Conservation (phyloP, 495 filamentous ascomycete species). For the Pyrenula massariospora region DNA sequence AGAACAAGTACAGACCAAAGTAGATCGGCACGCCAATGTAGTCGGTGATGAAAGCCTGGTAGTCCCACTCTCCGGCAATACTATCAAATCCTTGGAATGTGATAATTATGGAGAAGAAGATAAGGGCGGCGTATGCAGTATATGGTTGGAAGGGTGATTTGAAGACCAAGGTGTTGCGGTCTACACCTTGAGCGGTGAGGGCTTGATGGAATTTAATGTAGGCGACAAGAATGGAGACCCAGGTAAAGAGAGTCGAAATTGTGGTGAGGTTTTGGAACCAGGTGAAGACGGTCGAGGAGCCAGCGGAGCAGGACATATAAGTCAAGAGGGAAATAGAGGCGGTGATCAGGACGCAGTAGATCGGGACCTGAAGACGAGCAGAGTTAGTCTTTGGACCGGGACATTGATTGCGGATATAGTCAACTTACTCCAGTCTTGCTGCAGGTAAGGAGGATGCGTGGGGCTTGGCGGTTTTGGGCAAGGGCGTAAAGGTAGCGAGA, state of each 20-base stretch:
- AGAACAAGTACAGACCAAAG: conserved; percentile 42
- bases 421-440: conserved; percentile 38
- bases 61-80: conserved; percentile 27
- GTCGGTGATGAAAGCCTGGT: conserved; percentile 40
- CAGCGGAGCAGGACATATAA: conserved; percentile 37
- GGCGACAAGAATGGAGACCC: conserved; percentile 46
- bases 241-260: conserved; percentile 49
- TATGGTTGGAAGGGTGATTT: conserved; percentile 49
- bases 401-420: too few relatives aligned
- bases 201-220: conserved; percentile 52
- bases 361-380: too few relatives aligned
- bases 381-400: too few relatives aligned
- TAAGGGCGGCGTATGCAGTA: conserved; percentile 45
- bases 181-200: conserved; percentile 45
- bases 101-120: conserved; percentile 38
- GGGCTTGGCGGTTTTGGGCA: conserved; percentile 53
- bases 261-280: conserved; percentile 52
- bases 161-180: conserved; percentile 44
- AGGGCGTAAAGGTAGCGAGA: conserved; percentile 65
- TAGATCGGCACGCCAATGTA: conserved; percentile 47
- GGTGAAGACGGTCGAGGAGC: conserved; percentile 34
- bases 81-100: conserved; percentile 26
- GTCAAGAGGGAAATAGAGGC: conserved; percentile 38
- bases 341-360: conserved; percentile 36
- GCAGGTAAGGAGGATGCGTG: conserved; percentile 41